Evolutionary conservation across 495 filamentous ascomycete species (phyloP).

Genomic region (Filosporella fistucella): DNA sequence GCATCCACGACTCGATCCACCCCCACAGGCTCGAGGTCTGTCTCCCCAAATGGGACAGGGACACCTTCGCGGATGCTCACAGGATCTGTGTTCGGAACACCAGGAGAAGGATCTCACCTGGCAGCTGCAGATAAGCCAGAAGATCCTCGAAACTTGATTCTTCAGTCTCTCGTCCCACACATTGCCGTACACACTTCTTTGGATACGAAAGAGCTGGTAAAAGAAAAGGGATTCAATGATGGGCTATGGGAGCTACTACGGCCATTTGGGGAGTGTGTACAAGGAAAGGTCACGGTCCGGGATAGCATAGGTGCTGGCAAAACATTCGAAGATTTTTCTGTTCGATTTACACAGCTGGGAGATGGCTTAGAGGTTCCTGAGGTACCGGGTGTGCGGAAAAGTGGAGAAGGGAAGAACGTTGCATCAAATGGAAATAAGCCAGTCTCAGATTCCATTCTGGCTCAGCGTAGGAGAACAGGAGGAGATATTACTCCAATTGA

Average conservation of each 20-base stretch:
- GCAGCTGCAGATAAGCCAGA: constrained; percentile 42
- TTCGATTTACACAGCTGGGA: constrained; percentile 71
- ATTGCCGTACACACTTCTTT: constrained; percentile 77
- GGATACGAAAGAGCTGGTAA: constrained; percentile 76
- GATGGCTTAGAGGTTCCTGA: constrained; percentile 55
- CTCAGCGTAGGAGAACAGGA: constrained; percentile 18
- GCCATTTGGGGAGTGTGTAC: constrained; percentile 86
- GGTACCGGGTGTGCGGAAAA: constrained; percentile 28
- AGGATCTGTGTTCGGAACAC: constrained; percentile 39
- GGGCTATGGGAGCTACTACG: constrained; percentile 81
- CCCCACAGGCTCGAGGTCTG: constrained; percentile 48
- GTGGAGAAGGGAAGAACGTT: constrained; percentile 21
- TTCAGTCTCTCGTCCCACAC: constrained; percentile 81
- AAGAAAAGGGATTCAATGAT: constrained; percentile 77
- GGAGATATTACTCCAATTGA: constrained; percentile 36
- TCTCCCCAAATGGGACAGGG: constrained; percentile 52
- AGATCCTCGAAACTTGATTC: constrained; percentile 69
- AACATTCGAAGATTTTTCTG: constrained; percentile 83
- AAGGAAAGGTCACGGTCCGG: constrained; percentile 82
- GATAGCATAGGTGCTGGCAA: constrained; percentile 82
- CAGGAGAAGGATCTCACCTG: constrained; percentile 36
- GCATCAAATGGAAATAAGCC: constrained; percentile 20
- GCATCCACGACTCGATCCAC: constrained; percentile 50
- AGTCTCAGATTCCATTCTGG: constrained; percentile 5
- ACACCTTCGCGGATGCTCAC: constrained; percentile 48